Conservation (phyloP, 73 alveolate genomes). For the Symbiodinium pilosum region DNA sequence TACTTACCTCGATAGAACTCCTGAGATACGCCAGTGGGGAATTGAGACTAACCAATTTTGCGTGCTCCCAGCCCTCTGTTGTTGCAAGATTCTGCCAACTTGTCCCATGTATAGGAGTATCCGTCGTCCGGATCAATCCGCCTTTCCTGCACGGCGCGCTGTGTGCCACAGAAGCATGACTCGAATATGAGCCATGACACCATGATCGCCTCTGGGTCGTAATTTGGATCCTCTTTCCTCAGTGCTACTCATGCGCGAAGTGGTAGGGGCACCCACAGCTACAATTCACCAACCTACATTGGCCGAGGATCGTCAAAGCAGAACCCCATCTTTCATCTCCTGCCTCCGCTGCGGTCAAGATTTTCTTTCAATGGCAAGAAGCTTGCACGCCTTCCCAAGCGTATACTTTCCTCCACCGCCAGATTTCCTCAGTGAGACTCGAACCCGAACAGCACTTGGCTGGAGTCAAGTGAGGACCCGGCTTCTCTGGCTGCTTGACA, state of each 20-base stretch:
- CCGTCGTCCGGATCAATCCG: slow-evolving; percentile 85
- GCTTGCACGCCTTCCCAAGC: slow-evolving; percentile 35
- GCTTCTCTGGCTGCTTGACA: slow-evolving; percentile 61
- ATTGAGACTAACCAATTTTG: background rate
- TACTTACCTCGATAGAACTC: slow-evolving; percentile 78
- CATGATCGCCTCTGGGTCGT: background rate
- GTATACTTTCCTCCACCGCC: slow-evolving; percentile 89
- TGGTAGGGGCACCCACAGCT: too few relatives aligned
- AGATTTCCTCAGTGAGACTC: slow-evolving; percentile 38
- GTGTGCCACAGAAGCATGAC: too few relatives aligned
- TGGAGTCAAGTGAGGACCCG: background rate
- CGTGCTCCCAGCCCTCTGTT: background rate
- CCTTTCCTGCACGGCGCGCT: slow-evolving; percentile 29
- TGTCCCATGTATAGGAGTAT: slow-evolving; percentile 53
- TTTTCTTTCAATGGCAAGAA: background rate
- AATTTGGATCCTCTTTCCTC: background rate
- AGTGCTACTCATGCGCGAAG: too few relatives aligned
- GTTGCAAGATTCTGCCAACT: background rate
- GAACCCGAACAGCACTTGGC: background rate
- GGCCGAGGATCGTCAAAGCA: background rate
- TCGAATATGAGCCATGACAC: too few relatives aligned
- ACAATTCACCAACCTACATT: background rate
- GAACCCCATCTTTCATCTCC: slow-evolving; percentile 15
- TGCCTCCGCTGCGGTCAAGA: background rate
- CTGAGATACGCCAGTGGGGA: slow-evolving; percentile 5